A percentile compares a stretch with the other conserved stretches of the same genome.
Evolutionary conservation across 352 stramenopile species (phyloP).

Genomic region (Phytopythium kandeliae): DNA sequence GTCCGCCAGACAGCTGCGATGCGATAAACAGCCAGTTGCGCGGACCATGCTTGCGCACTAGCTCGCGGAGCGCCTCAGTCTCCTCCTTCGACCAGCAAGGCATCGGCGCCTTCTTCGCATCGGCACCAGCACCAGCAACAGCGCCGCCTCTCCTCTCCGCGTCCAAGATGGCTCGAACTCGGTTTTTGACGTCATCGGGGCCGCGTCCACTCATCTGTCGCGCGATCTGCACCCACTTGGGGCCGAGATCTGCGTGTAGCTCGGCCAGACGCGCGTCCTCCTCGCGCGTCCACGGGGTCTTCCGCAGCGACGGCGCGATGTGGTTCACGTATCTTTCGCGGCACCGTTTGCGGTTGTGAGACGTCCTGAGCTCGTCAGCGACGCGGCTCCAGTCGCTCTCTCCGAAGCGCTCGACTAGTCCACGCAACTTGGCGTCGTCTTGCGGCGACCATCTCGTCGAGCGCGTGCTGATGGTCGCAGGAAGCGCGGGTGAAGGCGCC

Average conservation of each 20-base stretch:
- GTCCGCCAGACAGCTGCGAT: slow-evolving; percentile 45
- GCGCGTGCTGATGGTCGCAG: background rate
- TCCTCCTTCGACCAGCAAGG: slow-evolving; percentile 21
- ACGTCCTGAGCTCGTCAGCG: slow-evolving; percentile 24
- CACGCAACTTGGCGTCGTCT: slow-evolving; percentile 39
- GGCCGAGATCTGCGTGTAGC: slow-evolving; percentile 22
- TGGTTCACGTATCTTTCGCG: slow-evolving; percentile 75
- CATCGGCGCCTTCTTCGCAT: slow-evolving; percentile 7
- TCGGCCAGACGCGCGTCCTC: slow-evolving; percentile 40
- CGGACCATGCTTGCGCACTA: slow-evolving; percentile 41
- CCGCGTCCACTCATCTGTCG: slow-evolving; percentile 24
- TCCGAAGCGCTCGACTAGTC: slow-evolving; percentile 33
- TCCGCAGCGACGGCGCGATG: slow-evolving; percentile 29
- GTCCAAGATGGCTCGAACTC: slow-evolving; percentile 16
- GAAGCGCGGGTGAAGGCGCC: background rate
- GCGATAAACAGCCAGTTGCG: slow-evolving; percentile 74
- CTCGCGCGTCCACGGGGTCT: slow-evolving; percentile 23
- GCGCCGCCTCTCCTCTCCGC: background rate
- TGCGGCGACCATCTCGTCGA: slow-evolving; percentile 34
- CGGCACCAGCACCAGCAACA: too few species aligned
- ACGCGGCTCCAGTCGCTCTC: slow-evolving; percentile 31
- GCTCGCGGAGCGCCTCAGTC: slow-evolving; percentile 19
- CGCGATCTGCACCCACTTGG: slow-evolving; percentile 34
- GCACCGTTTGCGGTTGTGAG: slow-evolving; percentile 56
- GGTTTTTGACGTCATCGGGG: slow-evolving; percentile 57